Base-by-base conservation (phyloP, 331 rosid species). In the Malus hybrid region DNA sequence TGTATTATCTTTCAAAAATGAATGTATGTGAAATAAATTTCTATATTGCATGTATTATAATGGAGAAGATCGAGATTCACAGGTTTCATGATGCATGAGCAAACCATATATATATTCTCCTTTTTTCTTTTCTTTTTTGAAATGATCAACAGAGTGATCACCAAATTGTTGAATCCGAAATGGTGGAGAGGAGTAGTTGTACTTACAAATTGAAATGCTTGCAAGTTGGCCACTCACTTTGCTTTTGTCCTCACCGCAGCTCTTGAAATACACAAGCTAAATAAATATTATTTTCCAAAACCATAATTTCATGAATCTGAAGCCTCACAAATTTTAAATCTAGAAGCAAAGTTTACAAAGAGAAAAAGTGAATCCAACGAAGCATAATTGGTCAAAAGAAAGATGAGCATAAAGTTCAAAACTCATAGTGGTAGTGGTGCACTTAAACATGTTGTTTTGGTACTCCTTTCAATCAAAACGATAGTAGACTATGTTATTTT, bases 391-490 rank as follows among this genome's bases (percentile, higher is more conserved):
- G 73, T 68, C 74, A 57, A 76, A 18, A 33, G 61, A 59, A 14
- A 39, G 69, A 67, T 76, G 62, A 68, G 68, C 73, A 67, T 54
- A 67, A 36, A 67, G 79, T 55, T 14, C 72, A 33, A 24, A 55
- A 54, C 46, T n/a, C 34, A 1, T 33, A 32, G 34, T 33, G 68
- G 67, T 76, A 52, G 57, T 52, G 73, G 73, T 66, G 79, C 73
- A 76, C 72, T 76, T 76, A 9, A 16, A 34, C 28, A 54, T 66
- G 73, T 24, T 75, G 27, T 66, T 34, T 52, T 52, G 73, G 39
- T 75, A 55, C n/a, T 34, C 69, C 10, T 55, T 28, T 32, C 56
- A 66, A 76, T 76, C 31, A 55, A 52, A 15, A 54, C n/a, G 6
- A 65, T 10, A 36, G 36, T 36, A 66, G 73, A 66, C 67, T 67